These are phyloP conservation scores for Sanghuangporus sanghuang DNA, from an alignment of 1,284 basidiomycete genomes.

Conservation along the genomic window DNA sequence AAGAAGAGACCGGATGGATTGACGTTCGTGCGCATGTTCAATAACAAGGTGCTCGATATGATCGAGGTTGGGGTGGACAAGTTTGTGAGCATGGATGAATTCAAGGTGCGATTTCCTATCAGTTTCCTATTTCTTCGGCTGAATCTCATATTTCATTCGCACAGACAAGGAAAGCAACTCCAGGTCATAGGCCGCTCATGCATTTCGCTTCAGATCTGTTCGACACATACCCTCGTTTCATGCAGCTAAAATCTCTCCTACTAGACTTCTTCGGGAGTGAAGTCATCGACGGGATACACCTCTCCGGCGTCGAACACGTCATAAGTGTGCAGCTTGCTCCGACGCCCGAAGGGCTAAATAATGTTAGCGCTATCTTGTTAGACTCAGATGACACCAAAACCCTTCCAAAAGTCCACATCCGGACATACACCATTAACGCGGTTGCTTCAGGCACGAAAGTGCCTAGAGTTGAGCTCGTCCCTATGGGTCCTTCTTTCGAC, in stretches of 20 bases:
- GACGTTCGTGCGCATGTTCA: slow-evolving; percentile 85
- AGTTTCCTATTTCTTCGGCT: slow-evolving; percentile 1
- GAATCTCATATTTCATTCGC: not conserved
- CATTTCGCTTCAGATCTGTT: slow-evolving; percentile 95
- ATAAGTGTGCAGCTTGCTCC: slow-evolving; percentile 83
- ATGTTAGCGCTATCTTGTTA: slow-evolving; percentile 29
- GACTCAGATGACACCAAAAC: slow-evolving; percentile 34
- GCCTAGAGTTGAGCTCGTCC: slow-evolving; percentile 78
- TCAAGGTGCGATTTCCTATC: slow-evolving; percentile 61
- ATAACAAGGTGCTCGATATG: slow-evolving; percentile 89
- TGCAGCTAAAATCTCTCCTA: slow-evolving; percentile 90
- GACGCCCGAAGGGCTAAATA: slow-evolving; percentile 46
- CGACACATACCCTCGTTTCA: slow-evolving; percentile 84
- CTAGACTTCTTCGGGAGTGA: slow-evolving; percentile 90
- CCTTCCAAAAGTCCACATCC: slow-evolving; percentile 83
- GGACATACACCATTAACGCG: slow-evolving; percentile 79
- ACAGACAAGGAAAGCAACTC: slow-evolving; percentile 82
- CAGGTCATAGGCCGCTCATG: slow-evolving; percentile 90
- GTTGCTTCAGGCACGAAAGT: slow-evolving; percentile 73
- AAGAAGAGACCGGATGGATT: slow-evolving; percentile 94
- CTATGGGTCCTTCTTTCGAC: slow-evolving; percentile 92
- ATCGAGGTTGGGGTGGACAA: slow-evolving; percentile 87
- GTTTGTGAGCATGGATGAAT: slow-evolving; percentile 73
- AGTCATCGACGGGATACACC: slow-evolving; percentile 77
- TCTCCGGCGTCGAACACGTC: slow-evolving; percentile 87